A percentile compares a stretch with the other conserved stretches of the same genome.
phyloP scores from a whole-genome alignment of 208 protist species.

The Leishmania braziliensis region DNA sequence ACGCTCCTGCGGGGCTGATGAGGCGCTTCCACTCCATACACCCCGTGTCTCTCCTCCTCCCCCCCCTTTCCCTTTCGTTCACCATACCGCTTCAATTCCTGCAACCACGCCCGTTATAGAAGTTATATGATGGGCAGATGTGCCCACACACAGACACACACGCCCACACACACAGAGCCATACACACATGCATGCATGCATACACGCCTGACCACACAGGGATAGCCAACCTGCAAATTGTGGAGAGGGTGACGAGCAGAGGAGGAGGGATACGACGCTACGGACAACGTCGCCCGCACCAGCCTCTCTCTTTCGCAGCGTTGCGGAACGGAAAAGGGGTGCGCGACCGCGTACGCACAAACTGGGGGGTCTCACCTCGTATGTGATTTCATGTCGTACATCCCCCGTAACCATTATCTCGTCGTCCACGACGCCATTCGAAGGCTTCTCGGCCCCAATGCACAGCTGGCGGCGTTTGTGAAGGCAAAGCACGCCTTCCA shows the following conservation, averaged over 20 bases:
- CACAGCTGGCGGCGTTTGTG: slow-evolving; percentile 78
- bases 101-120: neutral
- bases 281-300: neutral
- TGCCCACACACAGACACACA: too few relatives aligned
- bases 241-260: neutral
- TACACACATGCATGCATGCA: neutral
- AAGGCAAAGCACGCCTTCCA: slow-evolving; percentile 67
- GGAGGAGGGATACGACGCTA: neutral
- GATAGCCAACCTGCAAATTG: neutral
- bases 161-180: neutral
- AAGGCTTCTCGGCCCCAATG: slow-evolving; percentile 44
- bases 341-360: neutral
- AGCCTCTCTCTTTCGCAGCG: neutral
- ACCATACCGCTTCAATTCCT: neutral
- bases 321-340: neutral
- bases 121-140: too few relatives aligned
- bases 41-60: neutral
- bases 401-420: slow-evolving; percentile 81
- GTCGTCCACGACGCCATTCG: slow-evolving; percentile 78
- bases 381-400: slow-evolving; percentile 11
- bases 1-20: neutral
- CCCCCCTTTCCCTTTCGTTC: neutral
- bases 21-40: neutral
- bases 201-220: neutral
- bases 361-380: neutral